Evolutionary conservation across 208 protist genomes (phyloP).

Genomic region (Hexamita inflata): DNA sequence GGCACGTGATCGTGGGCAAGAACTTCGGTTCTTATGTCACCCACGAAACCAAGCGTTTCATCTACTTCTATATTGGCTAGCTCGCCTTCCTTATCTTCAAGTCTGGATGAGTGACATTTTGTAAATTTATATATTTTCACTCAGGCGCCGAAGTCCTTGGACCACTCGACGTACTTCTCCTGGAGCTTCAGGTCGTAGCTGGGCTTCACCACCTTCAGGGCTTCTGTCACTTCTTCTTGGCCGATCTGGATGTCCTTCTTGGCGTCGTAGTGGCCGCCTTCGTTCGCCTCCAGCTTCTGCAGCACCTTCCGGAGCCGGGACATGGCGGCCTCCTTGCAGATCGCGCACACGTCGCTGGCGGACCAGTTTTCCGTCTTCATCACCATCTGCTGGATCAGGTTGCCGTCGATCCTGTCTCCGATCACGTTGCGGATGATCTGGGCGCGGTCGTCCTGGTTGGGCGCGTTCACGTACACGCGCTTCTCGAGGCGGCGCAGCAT

Average conservation of each 20-base stretch:
- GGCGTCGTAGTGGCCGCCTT: too few relatives aligned
- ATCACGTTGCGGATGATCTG: not conserved
- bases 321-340: conserved; percentile 88
- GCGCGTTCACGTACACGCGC: not conserved
- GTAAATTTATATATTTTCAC: too few relatives aligned
- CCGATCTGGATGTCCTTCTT: too few relatives aligned
- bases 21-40: conserved; percentile 99
- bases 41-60: conserved; percentile 95
- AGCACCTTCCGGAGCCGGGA: conserved; percentile 79
- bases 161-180: too few relatives aligned
- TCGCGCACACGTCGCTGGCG: conserved; percentile 69
- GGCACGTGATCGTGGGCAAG: conserved; percentile 98
- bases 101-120: conserved; percentile 71
- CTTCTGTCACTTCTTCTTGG: too few relatives aligned
- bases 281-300: too few relatives aligned
- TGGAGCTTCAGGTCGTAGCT: too few relatives aligned
- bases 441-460: not conserved
- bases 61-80: conserved; percentile 99
- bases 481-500: conserved; percentile 24
- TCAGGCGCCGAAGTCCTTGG: too few relatives aligned
- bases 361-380: conserved; percentile 52
- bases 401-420: not conserved
- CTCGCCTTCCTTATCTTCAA: conserved; percentile 95
- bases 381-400: not conserved
- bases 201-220: too few relatives aligned